Evolutionary conservation across 192 early-diverging fungal genomes (phyloP).

Genomic region (Coemansia asiatica): DNA sequence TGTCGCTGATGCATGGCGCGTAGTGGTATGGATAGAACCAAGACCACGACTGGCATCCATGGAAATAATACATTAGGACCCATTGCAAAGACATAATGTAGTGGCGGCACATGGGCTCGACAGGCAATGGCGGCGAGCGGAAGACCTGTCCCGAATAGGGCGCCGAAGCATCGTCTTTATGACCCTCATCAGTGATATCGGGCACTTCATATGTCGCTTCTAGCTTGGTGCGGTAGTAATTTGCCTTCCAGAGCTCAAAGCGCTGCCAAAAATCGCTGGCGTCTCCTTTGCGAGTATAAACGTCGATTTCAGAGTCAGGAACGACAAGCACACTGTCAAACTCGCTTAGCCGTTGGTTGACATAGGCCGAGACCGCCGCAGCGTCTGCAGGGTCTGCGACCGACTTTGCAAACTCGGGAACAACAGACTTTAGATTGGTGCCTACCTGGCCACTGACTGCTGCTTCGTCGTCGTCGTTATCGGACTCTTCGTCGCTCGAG

Average conservation of each 20-base stretch:
- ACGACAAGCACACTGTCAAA: slow-evolving; percentile 40
- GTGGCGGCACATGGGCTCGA: slow-evolving; percentile 63
- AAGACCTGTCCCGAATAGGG: slow-evolving; percentile 26
- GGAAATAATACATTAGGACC: slow-evolving; percentile 97
- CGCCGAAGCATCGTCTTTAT: not conserved
- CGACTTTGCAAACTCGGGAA: slow-evolving; percentile 57
- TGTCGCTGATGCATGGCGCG: slow-evolving; percentile 89
- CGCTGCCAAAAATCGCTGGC: slow-evolving; percentile 62
- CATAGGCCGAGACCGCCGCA: slow-evolving; percentile 25
- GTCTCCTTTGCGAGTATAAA: slow-evolving; percentile 57
- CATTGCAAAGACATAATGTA: slow-evolving; percentile 97
- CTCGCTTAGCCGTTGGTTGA: slow-evolving; percentile 41
- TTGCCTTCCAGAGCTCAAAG: slow-evolving; percentile 74
- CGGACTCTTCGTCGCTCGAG: slow-evolving; percentile 27
- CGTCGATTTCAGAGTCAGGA: slow-evolving; percentile 33
- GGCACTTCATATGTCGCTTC: slow-evolving; percentile 54
- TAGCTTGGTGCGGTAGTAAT: slow-evolving; percentile 74
- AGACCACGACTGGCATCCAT: slow-evolving; percentile 93
- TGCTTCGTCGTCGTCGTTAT: slow-evolving; percentile 35
- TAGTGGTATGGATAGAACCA: slow-evolving; percentile 99
- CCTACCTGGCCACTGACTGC: slow-evolving; percentile 26
- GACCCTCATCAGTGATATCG: slow-evolving; percentile 10
- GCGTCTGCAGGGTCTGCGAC: slow-evolving; percentile 29
- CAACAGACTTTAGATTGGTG: slow-evolving; percentile 53
- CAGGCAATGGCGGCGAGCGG: slow-evolving; percentile 27